Conservation (phyloP, 257 asterid genomes). For the Ilex asprella region DNA sequence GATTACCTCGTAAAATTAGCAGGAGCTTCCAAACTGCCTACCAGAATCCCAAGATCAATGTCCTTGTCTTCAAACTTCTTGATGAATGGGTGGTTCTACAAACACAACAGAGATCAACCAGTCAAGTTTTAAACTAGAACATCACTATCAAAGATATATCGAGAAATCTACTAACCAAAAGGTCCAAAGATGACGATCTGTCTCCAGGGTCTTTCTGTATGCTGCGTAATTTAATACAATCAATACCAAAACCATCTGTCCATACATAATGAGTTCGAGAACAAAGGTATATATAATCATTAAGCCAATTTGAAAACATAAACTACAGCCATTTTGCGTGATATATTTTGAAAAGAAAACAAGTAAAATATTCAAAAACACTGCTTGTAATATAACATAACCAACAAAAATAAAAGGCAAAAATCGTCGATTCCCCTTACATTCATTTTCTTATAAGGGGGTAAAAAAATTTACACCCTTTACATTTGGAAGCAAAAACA, state of each 20-base stretch:
- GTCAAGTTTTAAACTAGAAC: slow-evolving; percentile 1
- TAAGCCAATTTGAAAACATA: too few species aligned
- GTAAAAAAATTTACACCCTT: background rate
- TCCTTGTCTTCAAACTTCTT: slow-evolving; percentile 93
- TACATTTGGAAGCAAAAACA: background rate
- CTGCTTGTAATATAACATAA: too few species aligned
- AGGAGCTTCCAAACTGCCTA: slow-evolving; percentile 80
- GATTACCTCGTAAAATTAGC: slow-evolving; percentile 57
- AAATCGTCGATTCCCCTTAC: too few species aligned
- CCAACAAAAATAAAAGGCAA: too few species aligned
- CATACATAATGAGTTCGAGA: background rate
- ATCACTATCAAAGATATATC: background rate
- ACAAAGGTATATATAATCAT: too few species aligned
- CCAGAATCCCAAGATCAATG: slow-evolving; percentile 77
- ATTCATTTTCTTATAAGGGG: too few species aligned
- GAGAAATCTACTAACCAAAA: slow-evolving; percentile 51
- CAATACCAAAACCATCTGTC: background rate
- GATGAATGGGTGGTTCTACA: slow-evolving; percentile 83
- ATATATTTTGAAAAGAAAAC: too few species aligned
- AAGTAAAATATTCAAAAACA: too few species aligned
- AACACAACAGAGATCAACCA: slow-evolving; percentile 4
- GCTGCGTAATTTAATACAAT: slow-evolving; percentile 39
- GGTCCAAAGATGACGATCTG: slow-evolving; percentile 78
- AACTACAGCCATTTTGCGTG: too few species aligned
- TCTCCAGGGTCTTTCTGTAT: slow-evolving; percentile 86